Conservation (phyloP, 192 early-diverging fungal species). For the Coemansia sp. region DNA sequence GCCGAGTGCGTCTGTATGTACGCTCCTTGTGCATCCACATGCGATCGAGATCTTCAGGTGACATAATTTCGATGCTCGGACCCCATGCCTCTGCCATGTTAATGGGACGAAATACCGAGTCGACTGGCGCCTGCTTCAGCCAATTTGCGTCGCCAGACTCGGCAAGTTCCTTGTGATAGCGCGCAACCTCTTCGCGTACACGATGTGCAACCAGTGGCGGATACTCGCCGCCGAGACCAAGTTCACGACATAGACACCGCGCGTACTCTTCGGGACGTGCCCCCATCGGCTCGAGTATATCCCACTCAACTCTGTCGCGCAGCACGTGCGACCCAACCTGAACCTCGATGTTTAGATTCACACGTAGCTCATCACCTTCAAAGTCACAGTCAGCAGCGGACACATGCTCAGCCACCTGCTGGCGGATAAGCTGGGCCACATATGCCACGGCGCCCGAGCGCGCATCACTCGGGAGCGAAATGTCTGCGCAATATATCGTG, state of each 20-base stretch:
- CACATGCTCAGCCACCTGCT: conserved; percentile 47
- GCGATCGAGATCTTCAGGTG: conserved; percentile 47
- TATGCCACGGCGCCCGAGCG: conserved; percentile 28
- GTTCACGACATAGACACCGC: conserved; percentile 36
- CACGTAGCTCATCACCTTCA: conserved; percentile 42
- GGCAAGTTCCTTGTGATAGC: conserved; percentile 38
- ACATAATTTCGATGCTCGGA: conserved; percentile 49
- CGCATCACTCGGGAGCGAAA: conserved; percentile 56
- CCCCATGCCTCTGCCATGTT: conserved; percentile 48
- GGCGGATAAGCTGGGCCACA: conserved; percentile 46
- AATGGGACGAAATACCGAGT: conserved; percentile 40
- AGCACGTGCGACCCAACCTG: conserved; percentile 78
- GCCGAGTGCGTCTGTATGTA: conserved; percentile 46
- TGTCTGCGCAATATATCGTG: conserved; percentile 75
- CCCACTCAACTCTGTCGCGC: conserved; percentile 93
- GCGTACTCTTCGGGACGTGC: conserved; percentile 51
- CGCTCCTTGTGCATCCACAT: conserved; percentile 54
- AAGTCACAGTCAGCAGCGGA: conserved; percentile 35
- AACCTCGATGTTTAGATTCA: conserved; percentile 67
- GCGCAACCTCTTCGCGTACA: conserved; percentile 44
- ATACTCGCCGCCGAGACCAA: conserved; percentile 51
- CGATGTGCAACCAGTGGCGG: conserved; percentile 50
- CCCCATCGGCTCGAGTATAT: conserved; percentile 57
- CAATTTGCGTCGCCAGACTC: conserved; percentile 48
- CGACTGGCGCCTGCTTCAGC: conserved; percentile 45